Base-by-base conservation (phyloP, 1,139 yeast species). In the Lodderomyces orthopsilosis region DNA sequence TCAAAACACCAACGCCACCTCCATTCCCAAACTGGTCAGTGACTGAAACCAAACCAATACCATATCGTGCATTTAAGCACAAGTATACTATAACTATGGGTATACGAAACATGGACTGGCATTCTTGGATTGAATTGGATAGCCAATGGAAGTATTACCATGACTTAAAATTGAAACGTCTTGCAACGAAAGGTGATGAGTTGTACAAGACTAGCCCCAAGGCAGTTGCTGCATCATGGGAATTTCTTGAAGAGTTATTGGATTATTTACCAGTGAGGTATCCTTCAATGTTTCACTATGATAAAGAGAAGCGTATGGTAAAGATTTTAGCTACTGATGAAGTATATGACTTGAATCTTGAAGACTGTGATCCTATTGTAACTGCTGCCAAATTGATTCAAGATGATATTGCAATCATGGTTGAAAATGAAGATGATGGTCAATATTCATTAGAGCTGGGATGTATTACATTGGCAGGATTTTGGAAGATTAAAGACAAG, bases 331-430 rank as follows among this genome's bases (percentile, higher is more conserved):
- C 66, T 35, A 81, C 85, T 2, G 78, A 77, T 5, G 88, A 83
- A 57, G 47, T 40, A 7, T 52, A 47, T 34, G 49, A 56, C 35
- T 57, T 60, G 40, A 46, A 49, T 26, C 58, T 54, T 22, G 34
- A 42, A 37, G 18, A 19, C 6, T 44, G 37, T 37, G 85, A 81
- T 55, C 88, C 87, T 15, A 74, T 77, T 70, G 62, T 70, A 34
- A 77, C 80, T 51, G 80, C 80, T 8, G 75, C 84, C 3, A 70
- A 73, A 51, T 65, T 81, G 57, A 61, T 77, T n/a, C 88, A 83
- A 59, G 88, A 83, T 58, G 88, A 83, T 58, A 58, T 81, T 43
- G 88, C 88, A 1, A 68, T 83, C 18, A 79, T 83, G 84, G 62
- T 80, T 45, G 87, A 81, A 55, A 68, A 70, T 44, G 49, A 47